phyloP scores from a whole-genome alignment of 2,329 filamentous ascomycete species.

The Botrytis paeoniae region DNA sequence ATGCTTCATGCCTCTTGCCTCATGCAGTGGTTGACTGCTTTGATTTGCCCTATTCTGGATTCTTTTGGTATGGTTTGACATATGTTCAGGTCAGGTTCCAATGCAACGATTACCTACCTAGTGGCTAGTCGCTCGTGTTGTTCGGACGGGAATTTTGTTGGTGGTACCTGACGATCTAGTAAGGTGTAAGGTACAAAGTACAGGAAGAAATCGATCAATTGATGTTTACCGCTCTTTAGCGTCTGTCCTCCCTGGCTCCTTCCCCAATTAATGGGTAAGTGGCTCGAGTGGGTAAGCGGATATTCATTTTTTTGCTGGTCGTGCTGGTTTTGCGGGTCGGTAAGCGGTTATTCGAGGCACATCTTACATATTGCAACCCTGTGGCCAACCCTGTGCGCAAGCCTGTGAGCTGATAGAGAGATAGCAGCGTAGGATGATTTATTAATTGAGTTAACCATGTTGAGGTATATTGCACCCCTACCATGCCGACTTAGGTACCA shows the following conservation, averaged over 20 bases:
- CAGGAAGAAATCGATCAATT: neutral
- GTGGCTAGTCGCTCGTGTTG: constrained; percentile 5
- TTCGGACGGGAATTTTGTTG: neutral
- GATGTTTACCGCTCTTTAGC: constrained; percentile 16
- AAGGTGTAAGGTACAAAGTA: constrained; percentile 13
- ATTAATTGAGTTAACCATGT: neutral
- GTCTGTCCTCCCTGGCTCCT: neutral
- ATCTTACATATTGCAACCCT: neutral
- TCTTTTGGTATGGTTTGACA: neutral
- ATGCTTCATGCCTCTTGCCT: neutral
- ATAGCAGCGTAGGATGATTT: neutral
- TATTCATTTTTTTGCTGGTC: neutral
- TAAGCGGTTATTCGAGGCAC: constrained; percentile 17
- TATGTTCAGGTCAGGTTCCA: neutral
- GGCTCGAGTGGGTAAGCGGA: neutral
- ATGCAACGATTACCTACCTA: neutral
- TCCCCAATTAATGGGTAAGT: neutral
- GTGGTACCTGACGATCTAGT: constrained; percentile 19
- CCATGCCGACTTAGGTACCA: neutral
- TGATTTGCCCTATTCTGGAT: neutral
- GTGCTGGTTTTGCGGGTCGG: neutral
- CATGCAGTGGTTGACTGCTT: neutral
- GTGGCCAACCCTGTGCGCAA: neutral
- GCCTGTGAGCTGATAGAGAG: neutral
- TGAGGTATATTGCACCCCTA: neutral